Percentiles rank a stretch among this genome's conserved stretches.
phyloP scores from a whole-genome alignment of 148 eudicot genomes.

The Nepenthes gracilis region DNA sequence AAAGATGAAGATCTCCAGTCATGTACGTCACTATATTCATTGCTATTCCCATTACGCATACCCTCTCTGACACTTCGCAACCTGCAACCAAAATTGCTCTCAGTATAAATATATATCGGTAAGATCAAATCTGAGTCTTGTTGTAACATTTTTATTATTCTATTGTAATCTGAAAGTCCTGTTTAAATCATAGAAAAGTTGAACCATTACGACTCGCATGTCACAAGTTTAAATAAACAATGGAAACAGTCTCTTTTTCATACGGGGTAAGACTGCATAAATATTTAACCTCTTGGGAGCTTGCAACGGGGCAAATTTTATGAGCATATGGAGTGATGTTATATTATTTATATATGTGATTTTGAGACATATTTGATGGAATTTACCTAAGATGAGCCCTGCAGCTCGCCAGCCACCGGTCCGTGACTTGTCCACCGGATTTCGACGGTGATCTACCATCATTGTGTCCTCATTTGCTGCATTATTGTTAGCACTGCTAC shows the following conservation, averaged over 20 bases:
- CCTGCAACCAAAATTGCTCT: constrained; percentile 23
- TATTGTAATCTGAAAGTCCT: neutral
- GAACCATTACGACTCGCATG: no score
- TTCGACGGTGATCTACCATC: constrained; percentile 54
- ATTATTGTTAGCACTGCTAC: constrained; percentile 28
- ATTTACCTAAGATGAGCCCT: constrained; percentile 81
- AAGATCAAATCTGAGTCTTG: neutral
- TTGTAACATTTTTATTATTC: neutral
- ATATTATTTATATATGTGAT: no score
- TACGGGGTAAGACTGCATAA: no score
- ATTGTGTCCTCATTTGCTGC: constrained; percentile 7
- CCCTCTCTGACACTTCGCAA: constrained; percentile 85
- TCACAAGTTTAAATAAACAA: neutral
- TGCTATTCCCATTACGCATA: constrained; percentile 82
- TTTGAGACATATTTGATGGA: no score
- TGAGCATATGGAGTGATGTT: no score
- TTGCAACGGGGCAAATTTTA: no score
- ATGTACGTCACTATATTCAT: constrained; percentile 93
- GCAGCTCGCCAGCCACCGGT: constrained; percentile 96
- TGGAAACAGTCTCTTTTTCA: neutral
- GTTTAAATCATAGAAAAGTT: no score
- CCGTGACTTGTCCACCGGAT: constrained; percentile 61
- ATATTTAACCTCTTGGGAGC: no score
- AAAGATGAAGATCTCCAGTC: constrained; percentile 70
- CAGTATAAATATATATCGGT: no score